phyloP scores from a whole-genome alignment of 768 basidiomycete genomes.

The Leccinum arenicola region DNA sequence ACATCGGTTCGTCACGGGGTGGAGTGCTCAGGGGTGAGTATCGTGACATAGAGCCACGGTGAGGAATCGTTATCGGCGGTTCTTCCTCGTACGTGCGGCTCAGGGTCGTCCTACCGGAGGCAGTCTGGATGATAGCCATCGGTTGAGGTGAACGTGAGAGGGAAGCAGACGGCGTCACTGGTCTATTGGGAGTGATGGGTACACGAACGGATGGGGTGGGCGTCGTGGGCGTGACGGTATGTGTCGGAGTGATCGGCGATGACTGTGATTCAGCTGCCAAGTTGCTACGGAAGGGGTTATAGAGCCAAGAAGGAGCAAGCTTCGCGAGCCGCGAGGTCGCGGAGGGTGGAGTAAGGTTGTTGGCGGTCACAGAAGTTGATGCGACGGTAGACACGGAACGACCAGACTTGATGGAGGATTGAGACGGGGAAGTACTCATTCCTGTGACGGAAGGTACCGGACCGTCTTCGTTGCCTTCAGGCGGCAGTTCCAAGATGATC shows the following conservation, averaged over 20 bases:
- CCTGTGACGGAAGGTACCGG: constrained; percentile 33
- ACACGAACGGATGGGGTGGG: constrained; percentile 28
- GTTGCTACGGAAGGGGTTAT: constrained; percentile 68
- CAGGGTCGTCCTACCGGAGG: constrained; percentile 43
- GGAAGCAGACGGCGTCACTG: constrained; percentile 30
- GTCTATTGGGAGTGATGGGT: constrained; percentile 29
- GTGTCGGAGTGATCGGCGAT: constrained; percentile 50
- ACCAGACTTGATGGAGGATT: constrained; percentile 57
- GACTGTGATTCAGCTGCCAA: constrained; percentile 48
- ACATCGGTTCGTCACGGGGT: constrained; percentile 60
- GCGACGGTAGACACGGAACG: constrained; percentile 45
- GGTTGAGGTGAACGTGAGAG: constrained; percentile 41
- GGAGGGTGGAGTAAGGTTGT: constrained; percentile 23
- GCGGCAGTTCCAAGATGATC: constrained; percentile 49
- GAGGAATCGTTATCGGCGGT: constrained; percentile 34
- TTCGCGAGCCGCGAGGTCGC: constrained; percentile 47
- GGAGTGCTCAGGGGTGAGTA: constrained; percentile 69
- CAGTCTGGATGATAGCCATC: constrained; percentile 38
- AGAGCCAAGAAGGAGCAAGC: constrained; percentile 74
- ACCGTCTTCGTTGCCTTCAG: constrained; percentile 35
- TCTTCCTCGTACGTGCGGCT: constrained; percentile 63
- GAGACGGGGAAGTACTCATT: constrained; percentile 63
- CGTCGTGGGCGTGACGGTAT: constrained; percentile 28
- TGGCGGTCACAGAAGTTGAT: constrained; percentile 20
- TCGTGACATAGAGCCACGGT: constrained; percentile 47